Base-by-base conservation (phyloP, 495 filamentous ascomycete species). In the Daldinia loculata region DNA sequence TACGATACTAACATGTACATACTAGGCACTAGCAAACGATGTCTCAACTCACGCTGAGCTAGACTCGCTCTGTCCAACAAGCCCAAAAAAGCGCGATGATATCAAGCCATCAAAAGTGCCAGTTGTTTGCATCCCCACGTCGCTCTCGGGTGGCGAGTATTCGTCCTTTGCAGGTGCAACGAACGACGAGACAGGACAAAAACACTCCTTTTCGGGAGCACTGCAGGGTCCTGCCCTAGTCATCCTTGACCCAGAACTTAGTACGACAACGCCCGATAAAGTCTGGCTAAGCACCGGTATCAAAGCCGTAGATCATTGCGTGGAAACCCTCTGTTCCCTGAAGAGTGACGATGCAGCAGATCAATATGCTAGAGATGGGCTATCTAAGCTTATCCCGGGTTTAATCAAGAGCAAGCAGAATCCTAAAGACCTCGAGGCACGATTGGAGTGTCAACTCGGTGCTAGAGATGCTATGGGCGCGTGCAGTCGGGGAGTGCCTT, bases 101-200 rank as follows among this genome's bases (percentile, higher is more conserved):
- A 81, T 83, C 39, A 75, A 80, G 61, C 55, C 71, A 15, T 80
- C 86, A 1, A 80, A 74, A 2, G 70, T 87, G 24, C 86, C 88
- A 0, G 80, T 89, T 9, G 82, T 89, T 48, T 83, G 82, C 17
- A 83, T 89, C 39, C 86, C 87, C 0, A 90, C 87, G 0, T 84
- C 85, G 0, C 80, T 90, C 0, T 89, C 87, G 7, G 87, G 82
- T 0, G 89, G 85, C 39, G 86, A 90, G 75, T 91, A 88, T 72
- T 84, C 83, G 17, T 70, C 81, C 56, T 79, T 86, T 41, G 85
- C 86, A 3, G 88, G 87, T 30, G 88, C 79, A 2, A 89, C 88
- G 0, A 73, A 88, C 66, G 84, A 87, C 68, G 56, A 61, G 51
- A 85, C 83, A 2, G 76, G 79, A 45, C 80, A 81, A 17, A 89